These are phyloP conservation scores for Phyllostachys edulis DNA, from an alignment of 176 grass and related monocot genomes.

Conservation along the genomic window DNA sequence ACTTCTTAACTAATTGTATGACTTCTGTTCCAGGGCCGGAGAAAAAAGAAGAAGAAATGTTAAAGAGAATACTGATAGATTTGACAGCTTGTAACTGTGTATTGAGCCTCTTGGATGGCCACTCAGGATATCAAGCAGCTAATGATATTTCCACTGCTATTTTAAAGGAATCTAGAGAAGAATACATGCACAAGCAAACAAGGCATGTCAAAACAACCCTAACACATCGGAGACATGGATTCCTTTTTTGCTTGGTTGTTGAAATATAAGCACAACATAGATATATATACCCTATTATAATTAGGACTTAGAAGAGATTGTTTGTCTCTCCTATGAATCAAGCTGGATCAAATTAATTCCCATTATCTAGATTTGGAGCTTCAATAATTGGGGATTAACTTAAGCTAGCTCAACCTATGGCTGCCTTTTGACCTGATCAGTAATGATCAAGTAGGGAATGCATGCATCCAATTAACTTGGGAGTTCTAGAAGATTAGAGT, in stretches of 20 bases:
- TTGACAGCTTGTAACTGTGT: too few species aligned
- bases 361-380: neutral
- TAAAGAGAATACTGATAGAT: too few species aligned
- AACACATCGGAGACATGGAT: slow-evolving; percentile 16
- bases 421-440: neutral
- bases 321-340: neutral
- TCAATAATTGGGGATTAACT: neutral
- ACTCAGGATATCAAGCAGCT: neutral
- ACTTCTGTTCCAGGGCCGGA: slow-evolving; percentile 43
- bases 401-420: neutral
- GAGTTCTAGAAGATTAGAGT: slow-evolving; percentile 22
- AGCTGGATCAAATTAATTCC: neutral
- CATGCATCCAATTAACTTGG: neutral
- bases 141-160: slow-evolving; percentile 31
- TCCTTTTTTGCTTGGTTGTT: neutral
- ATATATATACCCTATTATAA: neutral
- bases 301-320: neutral
- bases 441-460: neutral
- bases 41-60: neutral
- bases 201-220: slow-evolving; percentile 8
- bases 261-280: neutral
- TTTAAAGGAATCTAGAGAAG: slow-evolving; percentile 26
- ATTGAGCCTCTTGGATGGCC: too few species aligned
- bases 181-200: slow-evolving; percentile 28
- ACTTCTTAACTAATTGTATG: slow-evolving; percentile 66